phyloP scores from a whole-genome alignment of 176 grass and related monocot species.

The Cocos nucifera region DNA sequence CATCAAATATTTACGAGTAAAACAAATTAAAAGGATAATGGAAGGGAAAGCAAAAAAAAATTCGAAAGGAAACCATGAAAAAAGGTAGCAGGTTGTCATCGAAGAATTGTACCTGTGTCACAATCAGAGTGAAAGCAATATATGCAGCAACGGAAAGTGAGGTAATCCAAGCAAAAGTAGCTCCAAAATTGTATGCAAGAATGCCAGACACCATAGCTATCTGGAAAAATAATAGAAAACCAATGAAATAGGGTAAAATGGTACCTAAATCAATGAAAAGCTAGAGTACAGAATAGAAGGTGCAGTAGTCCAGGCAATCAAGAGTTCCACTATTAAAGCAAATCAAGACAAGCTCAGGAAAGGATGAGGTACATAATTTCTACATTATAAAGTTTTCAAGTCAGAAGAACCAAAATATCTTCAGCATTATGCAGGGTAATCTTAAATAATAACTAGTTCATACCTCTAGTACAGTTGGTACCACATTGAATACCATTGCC shows the following conservation, averaged over 20 bases:
- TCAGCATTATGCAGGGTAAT: background rate
- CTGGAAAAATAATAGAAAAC: conserved; percentile 38
- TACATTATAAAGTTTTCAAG: no score
- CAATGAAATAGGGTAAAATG: conserved; percentile 14
- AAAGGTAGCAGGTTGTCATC: background rate
- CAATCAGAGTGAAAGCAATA: conserved; percentile 83
- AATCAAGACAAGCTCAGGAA: no score
- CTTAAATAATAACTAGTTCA: conserved; percentile 6
- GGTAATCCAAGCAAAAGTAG: conserved; percentile 98
- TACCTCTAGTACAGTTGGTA: conserved; percentile 94
- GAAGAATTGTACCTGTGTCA: conserved; percentile 66
- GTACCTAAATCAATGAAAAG: background rate
- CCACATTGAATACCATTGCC: conserved; percentile 94
- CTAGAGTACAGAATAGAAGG: no score
- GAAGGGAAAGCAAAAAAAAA: no score
- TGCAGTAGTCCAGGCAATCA: no score
- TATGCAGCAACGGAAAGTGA: conserved; percentile 91
- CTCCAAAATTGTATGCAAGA: conserved; percentile 90
- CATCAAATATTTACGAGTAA: background rate
- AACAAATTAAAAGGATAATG: no score
- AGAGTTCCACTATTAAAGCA: no score
- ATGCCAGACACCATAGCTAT: conserved; percentile 93
- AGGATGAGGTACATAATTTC: no score
- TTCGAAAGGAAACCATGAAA: no score
- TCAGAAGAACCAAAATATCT: no score